Conservation (phyloP, 257 asterid species). For the Eucommia ulmoides region DNA sequence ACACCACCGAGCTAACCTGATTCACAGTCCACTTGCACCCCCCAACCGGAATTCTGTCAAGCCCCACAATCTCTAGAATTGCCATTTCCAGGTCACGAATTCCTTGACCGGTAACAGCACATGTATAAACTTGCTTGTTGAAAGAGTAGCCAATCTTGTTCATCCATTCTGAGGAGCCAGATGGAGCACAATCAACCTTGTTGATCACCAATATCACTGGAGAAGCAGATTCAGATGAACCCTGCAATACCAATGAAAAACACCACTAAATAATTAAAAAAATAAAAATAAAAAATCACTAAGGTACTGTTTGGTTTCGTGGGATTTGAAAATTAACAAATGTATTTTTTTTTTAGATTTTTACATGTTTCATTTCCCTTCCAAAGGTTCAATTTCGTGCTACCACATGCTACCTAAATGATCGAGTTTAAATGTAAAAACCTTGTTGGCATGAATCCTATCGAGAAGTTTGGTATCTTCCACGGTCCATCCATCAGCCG, state of each 20-base stretch:
- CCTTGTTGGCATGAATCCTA: conserved; percentile 67
- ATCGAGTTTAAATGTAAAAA: conserved; percentile 8
- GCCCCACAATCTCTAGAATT: conserved; percentile 58
- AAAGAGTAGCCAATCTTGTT: conserved; percentile 24
- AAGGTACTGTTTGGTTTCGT: too few relatives aligned
- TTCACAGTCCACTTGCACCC: conserved; percentile 86
- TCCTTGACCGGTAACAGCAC: conserved; percentile 88
- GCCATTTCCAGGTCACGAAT: conserved; percentile 68
- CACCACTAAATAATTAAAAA: too few relatives aligned
- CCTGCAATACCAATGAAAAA: too few relatives aligned
- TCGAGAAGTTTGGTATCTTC: conserved; percentile 63
- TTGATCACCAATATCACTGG: conserved; percentile 73
- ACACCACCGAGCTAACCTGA: conserved; percentile 76
- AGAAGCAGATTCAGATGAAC: conserved; percentile 41
- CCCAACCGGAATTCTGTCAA: conserved; percentile 53
- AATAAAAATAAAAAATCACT: too few relatives aligned
- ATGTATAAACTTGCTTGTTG: conserved; percentile 45
- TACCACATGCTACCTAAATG: too few relatives aligned
- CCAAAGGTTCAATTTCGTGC: too few relatives aligned
- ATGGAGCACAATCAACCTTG: conserved; percentile 66
- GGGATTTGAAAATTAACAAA: too few relatives aligned
- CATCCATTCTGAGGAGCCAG: conserved; percentile 39
- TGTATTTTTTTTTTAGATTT: too few relatives aligned
- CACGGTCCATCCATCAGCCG: conserved; percentile 79
- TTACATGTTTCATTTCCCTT: too few relatives aligned